Base-by-base conservation (phyloP, 1,139 yeast genomes). In the Meyerozyma sp. region DNA sequence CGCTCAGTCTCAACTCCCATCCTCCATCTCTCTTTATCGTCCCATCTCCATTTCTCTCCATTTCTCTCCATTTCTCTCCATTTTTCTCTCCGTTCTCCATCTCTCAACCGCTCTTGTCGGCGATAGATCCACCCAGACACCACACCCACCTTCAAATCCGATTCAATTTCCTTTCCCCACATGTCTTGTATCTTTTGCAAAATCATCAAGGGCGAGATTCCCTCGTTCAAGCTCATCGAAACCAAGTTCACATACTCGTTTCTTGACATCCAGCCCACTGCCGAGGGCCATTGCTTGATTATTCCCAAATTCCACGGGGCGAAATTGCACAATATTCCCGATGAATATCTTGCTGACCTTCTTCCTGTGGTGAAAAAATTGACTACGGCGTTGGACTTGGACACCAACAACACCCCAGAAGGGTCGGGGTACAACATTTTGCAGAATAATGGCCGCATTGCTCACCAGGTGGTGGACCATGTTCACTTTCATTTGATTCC, bases 401-500 rank as follows among this genome's bases (percentile, higher is more conserved):
- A 81, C 50, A 68, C 72, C 70, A 68, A 70, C 53, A 51, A 68
- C 48, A 59, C 71, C 8, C 84, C 84, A 5, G 85, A 82, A 8
- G 90, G 93, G 34, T 75, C 70, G 40, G 96, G 97, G 35, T 91
- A 91, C 76, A 91, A 91, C 61, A 64, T 91, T 26, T 73, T 91
- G 52, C 98, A 91, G 65, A 93, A 93, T 73, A 91, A 93, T 55
- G 98, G 97, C 34, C 67, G 86, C 56, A 82, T 90, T 59, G 98
- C 98, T 20, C 97, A 91, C 62, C 98, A 93, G 66, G 81, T 75
- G 46, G 97, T 93, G 48, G 95, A 86, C 57, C 98, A 93, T 63
- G 97, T 91, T 46, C 98, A 91, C 64, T 86, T 93, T 76, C 98
- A 93, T 62, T 79, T 93, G 65, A 93, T 93, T 58, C 98, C 98